phyloP scores from a whole-genome alignment of 2,329 filamentous ascomycete species.

The Hortaea sp. region DNA sequence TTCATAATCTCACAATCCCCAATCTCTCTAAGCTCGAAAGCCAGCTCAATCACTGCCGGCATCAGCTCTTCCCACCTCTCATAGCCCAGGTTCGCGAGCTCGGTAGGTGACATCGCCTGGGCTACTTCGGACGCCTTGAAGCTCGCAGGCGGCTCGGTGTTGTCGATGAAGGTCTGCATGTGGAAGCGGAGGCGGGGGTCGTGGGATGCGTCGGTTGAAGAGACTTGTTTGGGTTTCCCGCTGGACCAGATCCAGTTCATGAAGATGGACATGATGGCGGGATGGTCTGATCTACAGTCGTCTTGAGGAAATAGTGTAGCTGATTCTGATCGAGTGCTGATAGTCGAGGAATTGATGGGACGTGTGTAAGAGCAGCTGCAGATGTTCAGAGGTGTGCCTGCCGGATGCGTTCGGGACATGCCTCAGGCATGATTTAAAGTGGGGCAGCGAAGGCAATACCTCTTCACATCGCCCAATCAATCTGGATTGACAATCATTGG shows the following conservation, averaged over 20 bases:
- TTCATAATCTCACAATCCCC: constrained; percentile 40
- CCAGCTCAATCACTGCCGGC: constrained; percentile 33
- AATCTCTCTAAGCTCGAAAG: constrained; percentile 35
- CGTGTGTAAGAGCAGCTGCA: too few species aligned
- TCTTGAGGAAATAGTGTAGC: too few species aligned
- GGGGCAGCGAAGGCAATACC: too few species aligned
- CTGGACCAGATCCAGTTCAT: neutral
- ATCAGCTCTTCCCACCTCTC: constrained; percentile 37
- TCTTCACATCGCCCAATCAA: too few species aligned
- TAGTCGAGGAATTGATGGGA: too few species aligned
- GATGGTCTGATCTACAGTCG: too few species aligned
- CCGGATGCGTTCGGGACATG: too few species aligned
- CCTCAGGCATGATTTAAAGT: too few species aligned
- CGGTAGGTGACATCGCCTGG: constrained; percentile 29
- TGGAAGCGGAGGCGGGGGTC: constrained; percentile 15
- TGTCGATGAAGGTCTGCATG: constrained; percentile 20
- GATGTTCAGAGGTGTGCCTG: too few species aligned
- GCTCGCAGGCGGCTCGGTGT: constrained; percentile 34
- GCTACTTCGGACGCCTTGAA: constrained; percentile 43
- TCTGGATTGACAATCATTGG: too few species aligned
- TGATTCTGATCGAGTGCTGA: too few species aligned
- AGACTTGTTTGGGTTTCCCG: neutral
- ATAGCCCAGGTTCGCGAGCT: constrained; percentile 28
- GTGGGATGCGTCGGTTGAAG: constrained; percentile 13
- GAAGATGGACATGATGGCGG: neutral